Base-by-base conservation (phyloP, 2,329 filamentous ascomycete genomes). In the Hymenoscyphus salicellus region DNA sequence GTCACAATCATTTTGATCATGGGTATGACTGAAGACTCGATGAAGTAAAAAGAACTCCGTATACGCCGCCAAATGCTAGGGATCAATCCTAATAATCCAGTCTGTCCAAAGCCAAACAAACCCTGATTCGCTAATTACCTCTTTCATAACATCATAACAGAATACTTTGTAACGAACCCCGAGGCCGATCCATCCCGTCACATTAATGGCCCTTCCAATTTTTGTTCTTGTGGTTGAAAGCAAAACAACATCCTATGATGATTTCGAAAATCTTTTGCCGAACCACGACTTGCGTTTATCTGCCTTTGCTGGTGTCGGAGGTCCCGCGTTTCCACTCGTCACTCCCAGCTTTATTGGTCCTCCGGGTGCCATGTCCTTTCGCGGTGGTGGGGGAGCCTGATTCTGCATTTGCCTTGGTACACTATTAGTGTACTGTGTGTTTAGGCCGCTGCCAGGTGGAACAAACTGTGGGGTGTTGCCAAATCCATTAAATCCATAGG, bases 251-350 rank as follows among this genome's bases (percentile, higher is more conserved):
- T 26, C 17, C n/a, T 33, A 61, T 70, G 61, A 64, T 59, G 56
- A 76, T 75, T 83, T 93, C 82, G 90, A 95, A 77, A 97, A 95
- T 63, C 88, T 84, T 72, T 88, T 86, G 74, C 90, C 87, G 73
- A 98, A 88, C 92, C 93, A 97, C 75, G 93, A 95, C 83, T 93
- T 93, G 69, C 91, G 84, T 83, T 96, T 97, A 66, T 93, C 89
- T 20, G 58, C 65, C 55, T 65, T 63, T 10, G 57, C 36, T 61
- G 28, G 28, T 30, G 66, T 59, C 55, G 63, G 61, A 52, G 63
- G 55, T 16, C 49, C 58, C 55, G 64, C 65, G 61, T 70, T 72
- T 46, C 67, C 67, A 55, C 66, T 70, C 3, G 64, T 63, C 17
- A 65, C 63, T 17, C 72, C 72, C 58, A 77, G 68, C 57, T 71